phyloP scores from a whole-genome alignment of 2,329 filamentous ascomycete species.

The Shiraia bambusicola region DNA sequence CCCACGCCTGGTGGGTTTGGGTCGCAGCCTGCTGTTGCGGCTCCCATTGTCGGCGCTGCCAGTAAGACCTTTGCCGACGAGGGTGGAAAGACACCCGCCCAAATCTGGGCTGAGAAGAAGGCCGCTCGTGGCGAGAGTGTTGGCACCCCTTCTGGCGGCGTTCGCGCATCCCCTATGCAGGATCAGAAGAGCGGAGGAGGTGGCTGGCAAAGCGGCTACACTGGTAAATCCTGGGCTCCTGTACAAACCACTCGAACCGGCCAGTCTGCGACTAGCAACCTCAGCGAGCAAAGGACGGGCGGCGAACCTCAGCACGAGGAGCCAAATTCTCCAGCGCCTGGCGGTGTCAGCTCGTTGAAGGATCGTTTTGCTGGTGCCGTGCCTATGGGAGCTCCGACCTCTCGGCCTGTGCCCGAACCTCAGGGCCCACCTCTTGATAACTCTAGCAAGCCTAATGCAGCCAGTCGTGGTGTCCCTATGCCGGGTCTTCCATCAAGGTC shows the following conservation, averaged over 20 bases:
- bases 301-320: slow-evolving; percentile 51
- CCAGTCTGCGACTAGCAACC: slow-evolving; percentile 57
- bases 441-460: slow-evolving; percentile 67
- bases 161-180: slow-evolving; percentile 30
- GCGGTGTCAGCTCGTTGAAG: slow-evolving; percentile 71
- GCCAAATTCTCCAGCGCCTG: slow-evolving; percentile 56
- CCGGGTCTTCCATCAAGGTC: slow-evolving; percentile 71
- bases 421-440: slow-evolving; percentile 63
- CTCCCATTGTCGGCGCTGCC: slow-evolving; percentile 72
- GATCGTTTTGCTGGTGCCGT: slow-evolving; percentile 80
- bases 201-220: slow-evolving; percentile 90
- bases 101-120: slow-evolving; percentile 97
- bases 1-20: slow-evolving; percentile 72
- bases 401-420: slow-evolving; percentile 43
- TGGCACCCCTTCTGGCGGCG: slow-evolving; percentile 42
- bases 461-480: slow-evolving; percentile 67
- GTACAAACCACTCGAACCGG: slow-evolving; percentile 75
- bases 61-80: slow-evolving; percentile 93
- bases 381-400: slow-evolving; percentile 55
- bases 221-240: slow-evolving; percentile 84
- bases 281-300: slow-evolving; percentile 66
- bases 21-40: slow-evolving; percentile 59
- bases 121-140: slow-evolving; percentile 68
- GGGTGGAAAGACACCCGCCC: slow-evolving; percentile 93
- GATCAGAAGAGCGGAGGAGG: slow-evolving; percentile 70